Evolutionary conservation across 768 basidiomycete genomes (phyloP).

Genomic region (Vararia minispora): DNA sequence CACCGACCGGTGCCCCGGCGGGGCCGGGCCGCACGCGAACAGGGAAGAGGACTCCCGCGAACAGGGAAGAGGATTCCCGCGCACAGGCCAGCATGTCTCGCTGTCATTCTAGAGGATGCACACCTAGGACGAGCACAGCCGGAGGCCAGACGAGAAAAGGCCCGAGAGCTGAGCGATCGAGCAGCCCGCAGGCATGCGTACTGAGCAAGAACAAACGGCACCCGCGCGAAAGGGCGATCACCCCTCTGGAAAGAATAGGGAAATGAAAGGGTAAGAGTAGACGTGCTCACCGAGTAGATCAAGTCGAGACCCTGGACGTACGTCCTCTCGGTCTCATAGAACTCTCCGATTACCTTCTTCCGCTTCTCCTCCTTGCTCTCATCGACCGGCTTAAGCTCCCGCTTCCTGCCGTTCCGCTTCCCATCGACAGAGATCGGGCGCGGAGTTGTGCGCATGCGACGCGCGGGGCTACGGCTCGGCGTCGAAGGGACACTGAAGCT

Average conservation of each 20-base stretch:
- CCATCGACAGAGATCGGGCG: slow-evolving; percentile 29
- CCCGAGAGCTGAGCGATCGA: no score
- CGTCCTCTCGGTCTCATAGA: slow-evolving; percentile 69
- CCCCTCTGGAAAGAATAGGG: not conserved
- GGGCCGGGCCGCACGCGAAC: no score
- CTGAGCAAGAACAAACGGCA: no score
- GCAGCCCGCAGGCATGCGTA: no score
- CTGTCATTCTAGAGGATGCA: no score
- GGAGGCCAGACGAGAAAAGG: no score
- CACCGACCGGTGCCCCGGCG: no score
- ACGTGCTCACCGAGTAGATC: slow-evolving; percentile 56
- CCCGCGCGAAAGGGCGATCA: no score
- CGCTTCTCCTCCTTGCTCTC: slow-evolving; percentile 45
- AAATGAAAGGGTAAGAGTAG: not conserved
- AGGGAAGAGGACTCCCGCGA: no score
- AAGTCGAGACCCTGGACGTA: slow-evolving; percentile 78
- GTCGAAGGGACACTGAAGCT: slow-evolving; percentile 18
- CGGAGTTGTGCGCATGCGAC: slow-evolving; percentile 16
- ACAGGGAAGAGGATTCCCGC: no score
- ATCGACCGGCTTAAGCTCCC: slow-evolving; percentile 29
- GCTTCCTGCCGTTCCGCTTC: slow-evolving; percentile 27
- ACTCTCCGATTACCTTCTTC: slow-evolving; percentile 64
- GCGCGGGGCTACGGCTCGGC: slow-evolving; percentile 24
- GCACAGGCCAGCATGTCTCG: no score
- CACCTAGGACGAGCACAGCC: no score